Percentiles rank a stretch among this genome's conserved stretches.
phyloP scores from a whole-genome alignment of 768 basidiomycete species.

The Infundibulicybe gibba region DNA sequence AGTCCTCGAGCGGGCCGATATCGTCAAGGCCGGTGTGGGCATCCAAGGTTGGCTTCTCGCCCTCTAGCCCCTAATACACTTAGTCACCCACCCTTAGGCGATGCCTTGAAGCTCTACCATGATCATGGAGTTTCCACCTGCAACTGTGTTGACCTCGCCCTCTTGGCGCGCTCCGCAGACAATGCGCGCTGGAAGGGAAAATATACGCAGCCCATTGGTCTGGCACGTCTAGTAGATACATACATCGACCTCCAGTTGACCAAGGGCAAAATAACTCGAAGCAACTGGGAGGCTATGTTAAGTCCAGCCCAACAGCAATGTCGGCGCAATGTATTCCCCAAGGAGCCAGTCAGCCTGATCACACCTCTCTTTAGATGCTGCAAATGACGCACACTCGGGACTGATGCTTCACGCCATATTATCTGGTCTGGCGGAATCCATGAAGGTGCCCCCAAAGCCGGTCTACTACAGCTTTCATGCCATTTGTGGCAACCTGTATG shows the following conservation, averaged over 20 bases:
- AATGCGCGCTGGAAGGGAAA: slow-evolving; percentile 70
- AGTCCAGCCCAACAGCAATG: slow-evolving; percentile 38
- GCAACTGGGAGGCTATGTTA: slow-evolving; percentile 66
- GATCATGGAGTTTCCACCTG: slow-evolving; percentile 40
- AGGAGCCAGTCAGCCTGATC: background rate
- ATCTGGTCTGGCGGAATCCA: slow-evolving; percentile 31
- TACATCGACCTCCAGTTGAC: slow-evolving; percentile 50
- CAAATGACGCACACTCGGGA: slow-evolving; percentile 69
- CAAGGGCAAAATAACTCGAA: slow-evolving; percentile 60
- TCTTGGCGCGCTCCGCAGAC: slow-evolving; percentile 69
- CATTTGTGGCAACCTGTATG: slow-evolving; percentile 40
- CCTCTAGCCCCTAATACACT: slow-evolving; percentile 6
- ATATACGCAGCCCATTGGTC: slow-evolving; percentile 56
- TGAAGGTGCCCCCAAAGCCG: slow-evolving; percentile 28
- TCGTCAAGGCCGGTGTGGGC: slow-evolving; percentile 68
- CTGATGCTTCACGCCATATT: slow-evolving; percentile 49
- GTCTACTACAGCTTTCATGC: slow-evolving; percentile 58
- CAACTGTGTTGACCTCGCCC: slow-evolving; percentile 65
- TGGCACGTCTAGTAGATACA: slow-evolving; percentile 59
- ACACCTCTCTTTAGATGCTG: slow-evolving; percentile 48
- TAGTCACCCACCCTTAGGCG: slow-evolving; percentile 38
- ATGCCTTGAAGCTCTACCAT: slow-evolving; percentile 60
- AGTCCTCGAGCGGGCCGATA: slow-evolving; percentile 49
- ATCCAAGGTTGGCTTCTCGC: slow-evolving; percentile 55
- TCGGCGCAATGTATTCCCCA: slow-evolving; percentile 1